Evolutionary conservation across 257 asterid species (phyloP).

Genomic region (Asclepias syriaca): DNA sequence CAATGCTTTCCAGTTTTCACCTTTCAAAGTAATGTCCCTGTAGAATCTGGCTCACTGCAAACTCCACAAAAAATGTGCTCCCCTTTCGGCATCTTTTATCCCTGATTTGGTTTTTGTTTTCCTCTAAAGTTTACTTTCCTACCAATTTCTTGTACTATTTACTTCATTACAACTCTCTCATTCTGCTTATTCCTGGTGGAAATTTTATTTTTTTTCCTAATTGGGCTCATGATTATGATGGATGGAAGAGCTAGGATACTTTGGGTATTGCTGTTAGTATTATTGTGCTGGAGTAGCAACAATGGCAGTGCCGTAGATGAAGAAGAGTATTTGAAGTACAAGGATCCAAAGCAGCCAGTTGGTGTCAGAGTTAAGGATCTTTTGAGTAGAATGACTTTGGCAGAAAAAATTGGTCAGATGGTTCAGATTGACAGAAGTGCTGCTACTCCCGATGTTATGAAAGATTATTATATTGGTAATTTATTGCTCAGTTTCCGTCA

Average conservation of each 20-base stretch:
- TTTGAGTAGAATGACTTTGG: constrained; percentile 58
- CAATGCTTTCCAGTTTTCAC: background rate
- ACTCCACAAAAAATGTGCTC: background rate
- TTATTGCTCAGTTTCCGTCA: background rate
- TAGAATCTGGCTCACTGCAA: background rate
- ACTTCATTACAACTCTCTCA: background rate
- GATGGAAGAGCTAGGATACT: constrained; percentile 26
- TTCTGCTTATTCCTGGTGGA: background rate
- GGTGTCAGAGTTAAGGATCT: constrained; percentile 60
- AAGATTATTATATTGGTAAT: constrained; percentile 57
- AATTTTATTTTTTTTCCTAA: background rate
- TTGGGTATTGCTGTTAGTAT: constrained; percentile 30
- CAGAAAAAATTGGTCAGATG: constrained; percentile 91
- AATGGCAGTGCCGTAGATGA: constrained; percentile 34
- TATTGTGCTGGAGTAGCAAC: constrained; percentile 41
- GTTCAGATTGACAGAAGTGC: constrained; percentile 52
- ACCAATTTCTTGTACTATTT: background rate
- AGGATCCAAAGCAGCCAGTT: constrained; percentile 64
- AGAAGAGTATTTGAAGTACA: constrained; percentile 45
- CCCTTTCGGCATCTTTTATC: background rate
- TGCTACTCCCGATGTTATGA: constrained; percentile 63
- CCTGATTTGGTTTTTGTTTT: background rate
- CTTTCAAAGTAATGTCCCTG: background rate
- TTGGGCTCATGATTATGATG: constrained; percentile 20
- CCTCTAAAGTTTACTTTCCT: no score